Evolutionary conservation across 1,139 yeast species (phyloP).

Genomic region (Suhomyces wounanorum): DNA sequence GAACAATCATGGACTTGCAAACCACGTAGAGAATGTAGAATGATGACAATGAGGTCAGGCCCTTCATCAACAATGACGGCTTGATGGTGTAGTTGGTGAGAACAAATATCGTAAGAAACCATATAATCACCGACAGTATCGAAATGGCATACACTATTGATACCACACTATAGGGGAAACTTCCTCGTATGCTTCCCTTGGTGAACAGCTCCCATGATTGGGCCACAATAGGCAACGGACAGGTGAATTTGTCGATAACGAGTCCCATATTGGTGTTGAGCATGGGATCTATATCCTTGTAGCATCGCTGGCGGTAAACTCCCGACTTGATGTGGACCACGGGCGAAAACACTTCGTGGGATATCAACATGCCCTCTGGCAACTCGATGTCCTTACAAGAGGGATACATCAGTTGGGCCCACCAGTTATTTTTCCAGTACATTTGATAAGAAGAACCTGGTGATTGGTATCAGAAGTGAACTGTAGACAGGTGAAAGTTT

Average conservation of each 20-base stretch:
- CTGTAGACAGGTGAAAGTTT: too few relatives aligned
- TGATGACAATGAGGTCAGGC: constrained; percentile 52
- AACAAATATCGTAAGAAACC: constrained; percentile 64
- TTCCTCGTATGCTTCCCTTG: constrained; percentile 34
- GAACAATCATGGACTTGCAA: constrained; percentile 45
- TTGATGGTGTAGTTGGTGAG: constrained; percentile 61
- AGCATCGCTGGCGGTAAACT: constrained; percentile 40
- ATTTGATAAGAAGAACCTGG: constrained; percentile 16
- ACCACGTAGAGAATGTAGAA: constrained; percentile 55
- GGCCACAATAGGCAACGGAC: constrained; percentile 41
- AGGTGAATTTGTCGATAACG: constrained; percentile 28
- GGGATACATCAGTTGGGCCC: constrained; percentile 29
- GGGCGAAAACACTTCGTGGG: constrained; percentile 25
- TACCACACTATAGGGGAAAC: constrained; percentile 57
- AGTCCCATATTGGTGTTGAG: constrained; percentile 43
- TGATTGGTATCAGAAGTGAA: too few relatives aligned
- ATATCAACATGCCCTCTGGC: constrained; percentile 38
- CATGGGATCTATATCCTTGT: constrained; percentile 40
- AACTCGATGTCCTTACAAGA: constrained; percentile 36
- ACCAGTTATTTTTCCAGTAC: constrained; percentile 42
- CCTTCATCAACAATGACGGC: constrained; percentile 50
- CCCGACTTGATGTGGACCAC: constrained; percentile 29
- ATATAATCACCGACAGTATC: constrained; percentile 64
- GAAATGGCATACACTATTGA: constrained; percentile 64
- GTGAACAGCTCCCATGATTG: constrained; percentile 46